Conservation (phyloP, 2,329 filamentous ascomycete genomes). For the Trichoderma endophyticum region DNA sequence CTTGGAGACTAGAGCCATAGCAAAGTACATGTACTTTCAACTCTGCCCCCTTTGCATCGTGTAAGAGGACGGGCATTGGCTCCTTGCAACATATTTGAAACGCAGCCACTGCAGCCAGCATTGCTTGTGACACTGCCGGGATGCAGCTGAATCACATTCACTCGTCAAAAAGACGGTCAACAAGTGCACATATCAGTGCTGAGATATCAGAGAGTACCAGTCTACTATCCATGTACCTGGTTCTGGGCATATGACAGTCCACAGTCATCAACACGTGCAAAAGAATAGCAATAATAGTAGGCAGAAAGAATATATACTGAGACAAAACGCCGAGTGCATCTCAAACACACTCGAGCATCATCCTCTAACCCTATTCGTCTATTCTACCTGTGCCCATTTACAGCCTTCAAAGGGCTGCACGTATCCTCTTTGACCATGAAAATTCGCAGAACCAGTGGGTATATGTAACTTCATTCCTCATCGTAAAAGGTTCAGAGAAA, state of each 20-base stretch:
- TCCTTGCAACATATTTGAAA: constrained; percentile 4
- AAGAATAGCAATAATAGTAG: background rate
- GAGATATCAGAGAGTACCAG: background rate
- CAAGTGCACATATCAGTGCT: background rate
- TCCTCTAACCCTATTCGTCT: background rate
- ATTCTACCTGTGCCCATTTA: background rate
- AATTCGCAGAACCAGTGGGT: background rate
- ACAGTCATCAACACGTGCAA: background rate
- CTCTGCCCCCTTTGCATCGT: background rate
- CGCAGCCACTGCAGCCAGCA: background rate
- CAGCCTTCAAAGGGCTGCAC: background rate
- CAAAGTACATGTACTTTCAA: background rate
- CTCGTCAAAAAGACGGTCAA: background rate
- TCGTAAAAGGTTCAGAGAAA: background rate
- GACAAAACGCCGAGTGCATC: background rate
- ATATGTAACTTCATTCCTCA: background rate
- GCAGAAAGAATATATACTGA: background rate
- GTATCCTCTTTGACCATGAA: background rate
- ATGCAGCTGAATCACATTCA: background rate
- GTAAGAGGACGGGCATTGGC: background rate
- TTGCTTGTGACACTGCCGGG: background rate
- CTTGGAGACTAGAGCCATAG: no score
- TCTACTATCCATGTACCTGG: background rate
- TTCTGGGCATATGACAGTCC: background rate
- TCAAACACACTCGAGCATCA: background rate